Conservation (phyloP, 2,329 filamentous ascomycete genomes). For the Teratosphaeria pseudoeucalypti region DNA sequence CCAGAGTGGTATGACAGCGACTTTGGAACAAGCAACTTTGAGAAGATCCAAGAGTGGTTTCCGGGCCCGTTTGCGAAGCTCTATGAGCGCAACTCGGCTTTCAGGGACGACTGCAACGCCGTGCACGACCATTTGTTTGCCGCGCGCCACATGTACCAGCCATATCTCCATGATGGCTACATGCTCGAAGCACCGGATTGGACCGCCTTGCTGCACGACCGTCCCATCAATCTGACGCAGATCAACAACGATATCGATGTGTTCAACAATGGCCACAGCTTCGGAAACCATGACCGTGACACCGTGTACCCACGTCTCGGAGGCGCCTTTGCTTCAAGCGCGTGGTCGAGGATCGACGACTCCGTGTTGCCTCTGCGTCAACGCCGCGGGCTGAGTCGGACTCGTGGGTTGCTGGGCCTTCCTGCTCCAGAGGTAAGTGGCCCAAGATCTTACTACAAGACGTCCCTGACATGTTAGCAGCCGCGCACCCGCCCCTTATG, state of each 20-base stretch:
- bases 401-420: not conserved
- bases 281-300: not conserved
- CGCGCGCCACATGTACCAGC: not conserved
- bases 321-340: not conserved
- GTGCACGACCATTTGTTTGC: conserved; percentile 1
- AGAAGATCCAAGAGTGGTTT: conserved; percentile 7
- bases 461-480: not conserved
- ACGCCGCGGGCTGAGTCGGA: not conserved
- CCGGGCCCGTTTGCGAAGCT: conserved; percentile 6
- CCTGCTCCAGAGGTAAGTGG: not conserved
- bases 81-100: conserved; percentile 7
- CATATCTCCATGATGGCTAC: not conserved
- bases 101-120: conserved; percentile 12
- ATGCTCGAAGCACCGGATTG: not conserved
- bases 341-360: not conserved
- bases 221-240: not conserved
- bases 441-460: not conserved
- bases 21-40: conserved; percentile 8
- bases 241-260: not conserved
- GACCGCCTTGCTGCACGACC: not conserved
- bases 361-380: not conserved
- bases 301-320: not conserved
- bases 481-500: not conserved
- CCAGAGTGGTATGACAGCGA: not conserved
- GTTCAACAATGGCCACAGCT: not conserved